Evolutionary conservation across 2,329 filamentous ascomycete genomes (phyloP).

Genomic region (Akanthomyces muscarius): DNA sequence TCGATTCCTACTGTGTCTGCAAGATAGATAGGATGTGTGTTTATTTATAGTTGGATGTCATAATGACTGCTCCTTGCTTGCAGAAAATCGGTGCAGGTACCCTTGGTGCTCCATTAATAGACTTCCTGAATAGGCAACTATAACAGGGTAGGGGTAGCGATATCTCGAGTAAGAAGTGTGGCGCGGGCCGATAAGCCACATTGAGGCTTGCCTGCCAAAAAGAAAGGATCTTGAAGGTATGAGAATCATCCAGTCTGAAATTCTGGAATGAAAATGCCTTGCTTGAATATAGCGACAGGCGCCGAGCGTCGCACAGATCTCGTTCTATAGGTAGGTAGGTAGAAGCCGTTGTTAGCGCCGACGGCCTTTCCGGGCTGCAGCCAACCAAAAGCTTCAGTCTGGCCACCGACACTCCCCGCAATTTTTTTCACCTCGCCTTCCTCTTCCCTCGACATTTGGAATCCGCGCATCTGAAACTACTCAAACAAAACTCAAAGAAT

Average conservation of each 20-base stretch:
- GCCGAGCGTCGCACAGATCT: neutral
- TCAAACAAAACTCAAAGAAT: neutral
- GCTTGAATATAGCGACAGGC: neutral
- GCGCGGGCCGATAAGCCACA: neutral
- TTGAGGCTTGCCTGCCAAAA: neutral
- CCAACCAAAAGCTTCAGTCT: slow-evolving; percentile 11
- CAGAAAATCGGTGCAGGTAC: neutral
- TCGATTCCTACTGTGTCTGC: slow-evolving; percentile 67
- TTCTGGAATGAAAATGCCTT: neutral
- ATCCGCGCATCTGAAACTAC: neutral
- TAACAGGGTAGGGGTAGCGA: neutral
- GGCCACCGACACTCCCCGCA: slow-evolving; percentile 10
- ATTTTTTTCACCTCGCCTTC: slow-evolving; percentile 12
- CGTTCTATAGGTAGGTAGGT: neutral
- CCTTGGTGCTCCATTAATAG: neutral
- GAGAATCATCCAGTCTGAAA: neutral
- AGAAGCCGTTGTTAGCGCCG: neutral
- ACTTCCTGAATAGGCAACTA: slow-evolving; percentile 10
- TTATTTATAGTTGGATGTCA: neutral
- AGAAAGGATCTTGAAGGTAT: too few relatives aligned
- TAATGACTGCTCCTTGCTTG: neutral
- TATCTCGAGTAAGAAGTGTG: neutral
- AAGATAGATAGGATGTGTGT: slow-evolving; percentile 27
- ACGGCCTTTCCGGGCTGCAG: neutral
- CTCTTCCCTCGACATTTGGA: neutral